Evolutionary conservation across 2,329 filamentous ascomycete species (phyloP), one percentile per base, ranked within the genome.

Genomic region (Aspergillus puulaauensis): DNA sequence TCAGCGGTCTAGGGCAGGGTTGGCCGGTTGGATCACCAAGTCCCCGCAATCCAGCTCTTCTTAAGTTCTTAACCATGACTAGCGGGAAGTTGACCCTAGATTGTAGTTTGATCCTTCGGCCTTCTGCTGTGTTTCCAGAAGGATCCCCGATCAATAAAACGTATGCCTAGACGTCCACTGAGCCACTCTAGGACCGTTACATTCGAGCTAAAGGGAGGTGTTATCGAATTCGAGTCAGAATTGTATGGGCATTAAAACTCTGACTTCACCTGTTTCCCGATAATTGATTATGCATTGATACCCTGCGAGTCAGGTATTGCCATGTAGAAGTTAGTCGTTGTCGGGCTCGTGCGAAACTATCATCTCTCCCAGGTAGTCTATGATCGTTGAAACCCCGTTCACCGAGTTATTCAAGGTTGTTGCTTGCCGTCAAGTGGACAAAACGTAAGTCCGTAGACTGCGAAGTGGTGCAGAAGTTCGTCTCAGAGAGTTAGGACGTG

Each of bases 91-190:
- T 31, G 27, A 31, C 9, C 9, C 27, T 31, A 7, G 9, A 31
- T 31, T 31, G 8, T 31, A 31, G 11, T 35, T 11, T 15, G 19
- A 45, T 45, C 50, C 50, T 46, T 46, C 51, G 27, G 15, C 12
- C 51, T 53, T 53, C 51, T 46, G 51, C 41, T 31, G 19, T 23
- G 15, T 46, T 51, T 53, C 51, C 19, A 53, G 51, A 53, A 53
- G 41, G 39, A 23, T 35, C 9, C 51, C 50, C 51, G 31, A 39
- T 46, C 6, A 33, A 35, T 37, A 15, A 12, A 23, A 53, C 27
- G 14, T 39, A 46, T 19, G 50, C 21, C n/a, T 21, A 21, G 3
- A 3, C 21, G n/a, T 19, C 33, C 37, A 21, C 27, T 15, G 44
- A 31, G 21, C 19, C 12, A 15, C 43, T 45, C 21, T 11, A 8